Conservation (phyloP, 495 filamentous ascomycete species). For the Penicillium argentinense region DNA sequence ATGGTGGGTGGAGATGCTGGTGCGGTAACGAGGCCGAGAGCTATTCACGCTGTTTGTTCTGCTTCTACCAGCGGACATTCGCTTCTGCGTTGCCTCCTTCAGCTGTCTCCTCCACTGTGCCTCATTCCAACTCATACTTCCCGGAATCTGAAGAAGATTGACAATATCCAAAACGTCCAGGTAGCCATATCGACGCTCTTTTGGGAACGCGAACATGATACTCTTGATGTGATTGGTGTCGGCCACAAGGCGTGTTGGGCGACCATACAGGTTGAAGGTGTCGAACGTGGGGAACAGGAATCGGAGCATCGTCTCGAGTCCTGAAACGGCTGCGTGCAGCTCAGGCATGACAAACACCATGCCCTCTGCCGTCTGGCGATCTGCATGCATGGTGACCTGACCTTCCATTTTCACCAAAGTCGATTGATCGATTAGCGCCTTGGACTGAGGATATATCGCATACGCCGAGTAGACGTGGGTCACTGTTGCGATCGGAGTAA, state of each 20-base stretch:
- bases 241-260: slow-evolving; percentile 81
- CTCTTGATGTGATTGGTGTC: slow-evolving; percentile 83
- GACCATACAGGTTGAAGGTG: slow-evolving; percentile 87
- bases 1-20: slow-evolving; percentile 59
- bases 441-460: slow-evolving; percentile 92
- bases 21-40: slow-evolving; percentile 61
- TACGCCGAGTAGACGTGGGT: slow-evolving; percentile 89
- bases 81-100: slow-evolving; percentile 84
- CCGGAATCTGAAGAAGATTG: slow-evolving; percentile 71
- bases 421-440: slow-evolving; percentile 89
- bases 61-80: slow-evolving; percentile 59
- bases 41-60: slow-evolving; percentile 60
- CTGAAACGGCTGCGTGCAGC: slow-evolving; percentile 81
- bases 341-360: slow-evolving; percentile 99
- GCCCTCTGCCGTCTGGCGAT: slow-evolving; percentile 74
- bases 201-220: slow-evolving; percentile 98
- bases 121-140: slow-evolving; percentile 79
- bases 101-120: slow-evolving; percentile 85
- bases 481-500: slow-evolving; percentile 84
- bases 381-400: slow-evolving; percentile 78
- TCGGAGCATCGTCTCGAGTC: slow-evolving; percentile 95
- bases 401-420: slow-evolving; percentile 95
- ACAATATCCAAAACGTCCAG: slow-evolving; percentile 85
- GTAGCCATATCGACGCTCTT: slow-evolving; percentile 84
- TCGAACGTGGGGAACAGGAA: slow-evolving; percentile 95